Evolutionary conservation across 2,329 filamentous ascomycete species (phyloP).

Genomic region (Meredithiella fracta): DNA sequence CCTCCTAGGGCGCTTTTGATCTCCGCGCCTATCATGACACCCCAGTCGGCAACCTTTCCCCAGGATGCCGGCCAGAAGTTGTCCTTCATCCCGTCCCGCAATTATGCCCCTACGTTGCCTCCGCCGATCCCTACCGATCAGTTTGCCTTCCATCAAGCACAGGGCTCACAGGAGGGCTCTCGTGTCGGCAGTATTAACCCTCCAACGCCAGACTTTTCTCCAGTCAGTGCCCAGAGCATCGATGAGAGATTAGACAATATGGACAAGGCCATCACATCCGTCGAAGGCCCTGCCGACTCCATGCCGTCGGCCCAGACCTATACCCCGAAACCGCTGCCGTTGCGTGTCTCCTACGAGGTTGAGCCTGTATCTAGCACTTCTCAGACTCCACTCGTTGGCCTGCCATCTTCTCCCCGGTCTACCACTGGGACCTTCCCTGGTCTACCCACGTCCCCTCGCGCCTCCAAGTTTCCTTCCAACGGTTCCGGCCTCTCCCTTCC

Average conservation of each 20-base stretch:
- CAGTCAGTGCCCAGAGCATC: slow-evolving; percentile 26
- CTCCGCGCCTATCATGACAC: slow-evolving; percentile 49
- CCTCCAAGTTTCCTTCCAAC: not conserved
- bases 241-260: slow-evolving; percentile 30
- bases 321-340: not conserved
- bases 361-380: slow-evolving; percentile 7
- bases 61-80: slow-evolving; percentile 41
- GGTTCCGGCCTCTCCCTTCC: slow-evolving; percentile 22
- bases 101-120: slow-evolving; percentile 40
- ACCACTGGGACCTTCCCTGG: slow-evolving; percentile 22
- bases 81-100: slow-evolving; percentile 38
- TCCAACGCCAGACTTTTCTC: slow-evolving; percentile 29
- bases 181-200: not conserved
- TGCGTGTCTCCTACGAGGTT: not conserved
- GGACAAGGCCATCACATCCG: not conserved
- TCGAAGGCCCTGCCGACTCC: not conserved
- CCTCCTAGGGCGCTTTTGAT: slow-evolving; percentile 35
- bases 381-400: slow-evolving; percentile 32
- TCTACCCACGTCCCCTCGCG: slow-evolving; percentile 13
- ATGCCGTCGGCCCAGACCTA: not conserved
- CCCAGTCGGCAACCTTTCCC: slow-evolving; percentile 39
- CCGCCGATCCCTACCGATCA: slow-evolving; percentile 26
- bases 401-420: slow-evolving; percentile 22
- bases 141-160: slow-evolving; percentile 19
- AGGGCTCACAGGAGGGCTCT: not conserved